Conservation (phyloP, 805 yeast species). For the Sugiyamaella americana region DNA sequence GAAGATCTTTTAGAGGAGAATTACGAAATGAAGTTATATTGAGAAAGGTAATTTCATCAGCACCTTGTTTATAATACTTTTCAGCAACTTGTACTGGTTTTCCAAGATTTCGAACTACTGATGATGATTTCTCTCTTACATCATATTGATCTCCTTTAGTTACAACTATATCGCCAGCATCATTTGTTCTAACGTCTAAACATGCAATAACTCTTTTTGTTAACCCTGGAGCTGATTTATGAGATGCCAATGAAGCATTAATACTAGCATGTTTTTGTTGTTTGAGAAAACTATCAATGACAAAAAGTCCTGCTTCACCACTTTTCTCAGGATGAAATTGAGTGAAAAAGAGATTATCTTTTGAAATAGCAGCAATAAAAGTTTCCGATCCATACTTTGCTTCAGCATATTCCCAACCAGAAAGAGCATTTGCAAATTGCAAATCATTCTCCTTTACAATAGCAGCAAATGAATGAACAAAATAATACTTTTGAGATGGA, state of each 20-base stretch:
- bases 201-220: slow-evolving; percentile 94
- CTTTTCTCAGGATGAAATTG: slow-evolving; percentile 99
- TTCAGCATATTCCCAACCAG: slow-evolving; percentile 67
- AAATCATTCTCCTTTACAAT: slow-evolving; percentile 33
- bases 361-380: slow-evolving; percentile 76
- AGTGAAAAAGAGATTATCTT: slow-evolving; percentile 82
- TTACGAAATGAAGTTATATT: slow-evolving; percentile 95
- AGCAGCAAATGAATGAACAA: slow-evolving; percentile 92
- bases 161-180: slow-evolving; percentile 90
- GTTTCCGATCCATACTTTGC: slow-evolving; percentile 71
- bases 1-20: slow-evolving; percentile 87
- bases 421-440: slow-evolving; percentile 20
- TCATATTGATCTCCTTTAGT: slow-evolving; percentile 99
- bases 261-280: slow-evolving; percentile 34
- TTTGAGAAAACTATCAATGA: slow-evolving; percentile 65
- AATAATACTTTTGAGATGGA: slow-evolving; percentile 71
- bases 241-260: slow-evolving; percentile 2
- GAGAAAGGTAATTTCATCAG: slow-evolving; percentile 92
- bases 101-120: slow-evolving; percentile 82
- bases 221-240: slow-evolving; percentile 43
- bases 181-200: slow-evolving; percentile 93
- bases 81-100: slow-evolving; percentile 95
- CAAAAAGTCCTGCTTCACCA: slow-evolving; percentile 79
- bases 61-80: slow-evolving; percentile 87
- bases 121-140: slow-evolving; percentile 69